Conservation (phyloP, 1,284 basidiomycete genomes). For the Abortiporus biennis region DNA sequence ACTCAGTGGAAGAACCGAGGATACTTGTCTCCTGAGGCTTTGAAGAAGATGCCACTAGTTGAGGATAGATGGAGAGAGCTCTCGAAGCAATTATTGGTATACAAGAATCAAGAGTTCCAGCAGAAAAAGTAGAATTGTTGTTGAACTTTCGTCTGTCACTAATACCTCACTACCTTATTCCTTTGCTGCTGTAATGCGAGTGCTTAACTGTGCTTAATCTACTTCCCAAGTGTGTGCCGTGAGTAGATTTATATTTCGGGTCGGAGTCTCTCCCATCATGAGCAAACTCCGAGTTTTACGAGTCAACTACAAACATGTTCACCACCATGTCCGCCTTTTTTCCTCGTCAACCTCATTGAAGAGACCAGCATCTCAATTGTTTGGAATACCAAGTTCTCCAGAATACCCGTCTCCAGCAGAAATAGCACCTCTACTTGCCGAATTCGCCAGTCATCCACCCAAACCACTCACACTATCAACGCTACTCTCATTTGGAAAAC, state of each 20-base stretch:
- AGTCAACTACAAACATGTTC: too few relatives aligned
- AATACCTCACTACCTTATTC: too few relatives aligned
- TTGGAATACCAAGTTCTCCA: background rate
- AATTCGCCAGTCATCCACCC: constrained; percentile 51
- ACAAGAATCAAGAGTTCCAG: constrained; percentile 53
- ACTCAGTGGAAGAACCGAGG: constrained; percentile 69
- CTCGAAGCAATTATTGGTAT: constrained; percentile 52
- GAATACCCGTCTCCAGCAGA: constrained; percentile 30
- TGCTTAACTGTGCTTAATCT: too few relatives aligned
- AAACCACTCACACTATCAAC: constrained; percentile 63
- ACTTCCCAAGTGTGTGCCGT: too few relatives aligned
- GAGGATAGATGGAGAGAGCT: constrained; percentile 64
- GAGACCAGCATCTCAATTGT: too few relatives aligned
- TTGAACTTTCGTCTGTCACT: too few relatives aligned
- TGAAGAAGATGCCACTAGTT: constrained; percentile 53
- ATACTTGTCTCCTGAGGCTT: constrained; percentile 56
- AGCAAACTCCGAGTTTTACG: too few relatives aligned
- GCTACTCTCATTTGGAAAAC: constrained; percentile 67
- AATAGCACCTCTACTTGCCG: constrained; percentile 41
- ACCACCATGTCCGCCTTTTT: too few relatives aligned
- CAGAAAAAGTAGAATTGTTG: constrained; percentile 30
- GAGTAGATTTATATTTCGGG: too few relatives aligned
- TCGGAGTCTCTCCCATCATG: too few relatives aligned
- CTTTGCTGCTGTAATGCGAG: too few relatives aligned
- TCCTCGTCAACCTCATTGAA: too few relatives aligned